Conservation (phyloP, 306 rosid species). For the Pyrus pyrifolia region DNA sequence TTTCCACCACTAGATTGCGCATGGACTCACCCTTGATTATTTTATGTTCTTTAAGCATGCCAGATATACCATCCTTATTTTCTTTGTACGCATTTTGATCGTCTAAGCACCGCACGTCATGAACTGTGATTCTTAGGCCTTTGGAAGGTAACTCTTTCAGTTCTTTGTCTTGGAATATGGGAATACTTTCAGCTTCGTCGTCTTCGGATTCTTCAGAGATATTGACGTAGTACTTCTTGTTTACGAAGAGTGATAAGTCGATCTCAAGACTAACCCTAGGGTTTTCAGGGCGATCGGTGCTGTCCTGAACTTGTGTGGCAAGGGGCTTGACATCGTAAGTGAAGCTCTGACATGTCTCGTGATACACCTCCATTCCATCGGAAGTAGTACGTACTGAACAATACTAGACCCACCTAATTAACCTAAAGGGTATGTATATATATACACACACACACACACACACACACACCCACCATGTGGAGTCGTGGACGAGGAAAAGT, state of each 20-base stretch:
- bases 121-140: neutral
- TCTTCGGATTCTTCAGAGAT: neutral
- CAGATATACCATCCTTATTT: neutral
- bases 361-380: no score
- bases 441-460: no score
- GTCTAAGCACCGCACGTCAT: neutral
- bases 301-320: no score
- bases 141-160: neutral
- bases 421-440: no score
- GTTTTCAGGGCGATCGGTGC: no score
- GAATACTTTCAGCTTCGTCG: neutral
- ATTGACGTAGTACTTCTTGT: neutral
- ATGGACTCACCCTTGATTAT: neutral
- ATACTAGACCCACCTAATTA: no score
- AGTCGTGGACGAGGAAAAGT: no score
- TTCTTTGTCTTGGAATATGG: neutral
- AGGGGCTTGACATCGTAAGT: no score
- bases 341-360: no score
- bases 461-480: no score
- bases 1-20: neutral
- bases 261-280: neutral
- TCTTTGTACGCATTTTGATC: neutral
- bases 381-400: no score
- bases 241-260: neutral
- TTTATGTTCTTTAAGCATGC: neutral